These are phyloP conservation scores for Candida patagonica DNA, from an alignment of 805 yeast genomes.

Conservation along the genomic window DNA sequence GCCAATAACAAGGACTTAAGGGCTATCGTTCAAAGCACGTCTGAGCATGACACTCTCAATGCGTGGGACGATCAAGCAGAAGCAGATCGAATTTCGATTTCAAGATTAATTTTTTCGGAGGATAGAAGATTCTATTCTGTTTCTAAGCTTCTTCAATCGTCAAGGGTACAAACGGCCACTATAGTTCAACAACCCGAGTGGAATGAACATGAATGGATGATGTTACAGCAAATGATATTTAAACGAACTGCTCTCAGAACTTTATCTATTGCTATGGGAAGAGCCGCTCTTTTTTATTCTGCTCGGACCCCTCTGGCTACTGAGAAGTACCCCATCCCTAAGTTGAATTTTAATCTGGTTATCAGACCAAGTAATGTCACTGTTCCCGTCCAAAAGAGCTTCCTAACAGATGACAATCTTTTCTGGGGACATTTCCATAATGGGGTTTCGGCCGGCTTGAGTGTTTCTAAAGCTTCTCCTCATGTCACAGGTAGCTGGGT, in stretches of 20 bases:
- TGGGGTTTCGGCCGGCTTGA: slow-evolving; percentile 82
- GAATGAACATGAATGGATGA: slow-evolving; percentile 48
- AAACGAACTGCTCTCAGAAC: slow-evolving; percentile 60
- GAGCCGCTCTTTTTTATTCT: slow-evolving; percentile 62
- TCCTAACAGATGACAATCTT: slow-evolving; percentile 38
- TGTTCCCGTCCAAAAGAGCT: slow-evolving; percentile 47
- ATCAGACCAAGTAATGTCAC: slow-evolving; percentile 61
- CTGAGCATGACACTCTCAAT: slow-evolving; percentile 37
- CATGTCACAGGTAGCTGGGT: slow-evolving; percentile 89
- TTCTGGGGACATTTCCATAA: slow-evolving; percentile 89
- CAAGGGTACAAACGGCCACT: slow-evolving; percentile 45
- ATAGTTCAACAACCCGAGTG: slow-evolving; percentile 32
- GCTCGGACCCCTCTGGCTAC: slow-evolving; percentile 72
- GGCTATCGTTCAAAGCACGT: slow-evolving; percentile 32
- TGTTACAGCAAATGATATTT: slow-evolving; percentile 48
- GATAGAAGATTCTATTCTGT: slow-evolving; percentile 78
- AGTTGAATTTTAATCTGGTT: slow-evolving; percentile 56
- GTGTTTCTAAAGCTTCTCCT: slow-evolving; percentile 55
- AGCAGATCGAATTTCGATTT: slow-evolving; percentile 56
- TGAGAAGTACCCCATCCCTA: slow-evolving; percentile 74
- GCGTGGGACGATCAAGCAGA: slow-evolving; percentile 70
- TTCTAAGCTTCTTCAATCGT: slow-evolving; percentile 59
- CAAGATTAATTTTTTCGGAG: slow-evolving; percentile 60
- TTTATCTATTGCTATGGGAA: slow-evolving; percentile 64
- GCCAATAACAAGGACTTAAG: slow-evolving; percentile 28